These are phyloP conservation scores for Helianthus annuus DNA, from an alignment of 129 eudicot genomes.

Conservation along the genomic window HanXRQr2.0-SUNRISE NC_035436.2:208092655-208093154, in stretches of 20 bases:
- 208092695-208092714: slow-evolving; percentile 64
- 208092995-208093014: background rate
- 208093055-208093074: too few relatives aligned
- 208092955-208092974: slow-evolving; percentile 36
- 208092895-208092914: slow-evolving; percentile 78
- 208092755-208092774: slow-evolving; percentile 80
- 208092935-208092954: slow-evolving; percentile 67
- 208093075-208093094: too few relatives aligned
- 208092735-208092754: slow-evolving; percentile 81
- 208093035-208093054: too few relatives aligned
- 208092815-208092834: slow-evolving; percentile 90
- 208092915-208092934: slow-evolving; percentile 90
- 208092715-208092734: slow-evolving; percentile 56
- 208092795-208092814: slow-evolving; percentile 85
- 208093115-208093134: too few relatives aligned
- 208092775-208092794: slow-evolving; percentile 72
- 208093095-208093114: too few relatives aligned
- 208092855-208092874: slow-evolving; percentile 93
- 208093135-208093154: too few relatives aligned
- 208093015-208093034: too few relatives aligned
- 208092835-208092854: slow-evolving; percentile 68
- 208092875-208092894: slow-evolving; percentile 89
- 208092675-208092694: slow-evolving; percentile 53
- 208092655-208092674: slow-evolving; percentile 92
- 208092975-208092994: background rate